Evolutionary conservation across 2,329 filamentous ascomycete species (phyloP), one percentile per base, ranked within the genome.

Genomic region (Cadophora sp.): DNA sequence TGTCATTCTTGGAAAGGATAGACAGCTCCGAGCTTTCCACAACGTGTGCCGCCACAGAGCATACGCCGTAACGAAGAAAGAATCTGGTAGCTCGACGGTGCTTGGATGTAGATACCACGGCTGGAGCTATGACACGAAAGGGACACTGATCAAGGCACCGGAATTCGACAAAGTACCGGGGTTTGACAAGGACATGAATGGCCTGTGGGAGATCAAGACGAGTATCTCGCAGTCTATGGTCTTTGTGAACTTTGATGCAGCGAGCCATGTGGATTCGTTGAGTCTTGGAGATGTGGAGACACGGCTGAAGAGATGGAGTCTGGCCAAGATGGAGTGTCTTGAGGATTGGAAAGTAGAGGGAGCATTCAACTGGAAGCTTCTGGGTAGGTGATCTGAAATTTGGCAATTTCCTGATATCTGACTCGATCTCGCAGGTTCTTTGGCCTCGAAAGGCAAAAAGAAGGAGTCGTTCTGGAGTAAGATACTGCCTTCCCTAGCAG

Each of bases 1-100:
- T 27, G 53, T 75, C 27, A 76, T 75, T 36, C 64, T 75, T 11
- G 74, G 74, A 4, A 76, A 75, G 63, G 74, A 76, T 30, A 66
- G 67, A 5, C 27, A 69, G 36, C 47, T 76, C 11, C 65, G 73
- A 33, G 68, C 71, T 16, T 76, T 76, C 50, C 74, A 76, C 48
- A 76, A 76, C 59, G 69, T 76, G 3, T 76, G 74, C 47, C 69
- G 74, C 8, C 74, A 76, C 66, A 73, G 74, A 7, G 74, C 74
- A 7, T 75, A 75, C 66, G 69, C 71, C 16, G 68, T 76, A 9
- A 72, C 73, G 1, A 73, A 74, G 53, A 76, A 75, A 64, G 70
- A 74, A 62, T 69, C 65, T 45, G 74, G 74, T 24, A 73, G 73
- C 39, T 72, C 74, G 7, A 72, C 62, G 2, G 71, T 76, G 7